Percentiles rank a stretch among this genome's conserved stretches.
Evolutionary conservation across 169 alveolate species (phyloP).

Genomic region (Besnoitia besnoiti): DNA sequence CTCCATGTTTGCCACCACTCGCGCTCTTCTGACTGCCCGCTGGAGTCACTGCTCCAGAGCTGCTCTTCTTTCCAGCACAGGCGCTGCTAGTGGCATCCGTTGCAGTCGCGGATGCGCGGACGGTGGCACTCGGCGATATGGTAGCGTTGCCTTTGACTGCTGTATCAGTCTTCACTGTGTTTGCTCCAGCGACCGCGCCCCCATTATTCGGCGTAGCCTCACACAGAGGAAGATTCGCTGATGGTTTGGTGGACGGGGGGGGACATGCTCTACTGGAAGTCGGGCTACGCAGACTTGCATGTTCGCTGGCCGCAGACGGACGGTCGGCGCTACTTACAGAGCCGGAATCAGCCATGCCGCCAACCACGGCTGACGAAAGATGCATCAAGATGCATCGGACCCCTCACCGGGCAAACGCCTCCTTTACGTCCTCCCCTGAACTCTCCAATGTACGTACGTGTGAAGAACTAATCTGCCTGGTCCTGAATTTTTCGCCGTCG

Average conservation of each 20-base stretch:
- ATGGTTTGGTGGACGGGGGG: not conserved
- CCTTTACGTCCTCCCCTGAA: not conserved
- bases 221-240: not conserved
- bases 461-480: no score
- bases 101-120: not conserved
- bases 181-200: not conserved
- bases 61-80: not conserved
- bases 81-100: not conserved
- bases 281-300: not conserved
- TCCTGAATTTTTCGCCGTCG: no score
- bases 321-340: not conserved
- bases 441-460: no score
- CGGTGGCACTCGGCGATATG: not conserved
- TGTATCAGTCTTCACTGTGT: not conserved
- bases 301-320: not conserved
- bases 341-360: slow-evolving; percentile 4
- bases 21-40: not conserved
- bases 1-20: not conserved
- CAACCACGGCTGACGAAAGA: not conserved
- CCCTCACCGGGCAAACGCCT: not conserved
- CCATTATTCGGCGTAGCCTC: not conserved
- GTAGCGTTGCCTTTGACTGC: not conserved
- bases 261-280: not conserved
- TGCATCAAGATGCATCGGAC: not conserved
- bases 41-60: not conserved